Percentiles rank a stretch among this genome's conserved stretches.
These are phyloP conservation scores for Colletotrichum sp. DNA, from an alignment of 2,329 filamentous ascomycete species.

Conservation along the genomic window DNA sequence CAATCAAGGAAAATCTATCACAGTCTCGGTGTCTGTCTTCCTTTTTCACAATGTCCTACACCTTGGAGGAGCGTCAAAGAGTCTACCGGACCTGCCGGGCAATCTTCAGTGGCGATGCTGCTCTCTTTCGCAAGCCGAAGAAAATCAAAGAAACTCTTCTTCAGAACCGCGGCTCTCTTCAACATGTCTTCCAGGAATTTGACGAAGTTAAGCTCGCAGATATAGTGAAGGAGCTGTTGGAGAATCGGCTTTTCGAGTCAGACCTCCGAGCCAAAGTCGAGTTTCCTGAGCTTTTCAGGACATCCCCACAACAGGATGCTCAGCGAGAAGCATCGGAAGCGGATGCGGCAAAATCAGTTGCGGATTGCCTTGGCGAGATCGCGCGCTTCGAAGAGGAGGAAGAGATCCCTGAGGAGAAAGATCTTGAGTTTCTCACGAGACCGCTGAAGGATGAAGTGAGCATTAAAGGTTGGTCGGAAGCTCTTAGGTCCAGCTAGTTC, in stretches of 20 bases:
- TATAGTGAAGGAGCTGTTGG: conserved; percentile 27
- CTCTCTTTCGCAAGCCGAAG: conserved; percentile 26
- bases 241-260: conserved; percentile 33
- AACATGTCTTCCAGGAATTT: conserved; percentile 21
- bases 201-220: conserved; percentile 22
- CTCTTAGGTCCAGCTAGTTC: neutral
- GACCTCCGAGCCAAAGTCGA: conserved; percentile 34
- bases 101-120: conserved; percentile 30
- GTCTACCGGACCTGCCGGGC: conserved; percentile 31
- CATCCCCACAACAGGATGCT: conserved; percentile 27
- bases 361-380: conserved; percentile 31
- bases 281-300: conserved; percentile 37
- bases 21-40: fast-evolving
- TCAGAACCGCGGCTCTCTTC: conserved; percentile 12
- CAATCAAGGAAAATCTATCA: neutral
- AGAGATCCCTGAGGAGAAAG: neutral
- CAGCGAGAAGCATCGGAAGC: conserved; percentile 33
- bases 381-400: neutral
- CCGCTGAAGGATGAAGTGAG: neutral
- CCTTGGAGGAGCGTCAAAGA: conserved; percentile 1
- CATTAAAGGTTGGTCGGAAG: neutral
- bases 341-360: conserved; percentile 29
- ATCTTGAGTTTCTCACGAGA: fast-evolving
- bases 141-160: conserved; percentile 27
- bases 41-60: neutral